Evolutionary conservation across 2,329 filamentous ascomycete genomes (phyloP).

Genomic region (Calonectria pteridis): DNA sequence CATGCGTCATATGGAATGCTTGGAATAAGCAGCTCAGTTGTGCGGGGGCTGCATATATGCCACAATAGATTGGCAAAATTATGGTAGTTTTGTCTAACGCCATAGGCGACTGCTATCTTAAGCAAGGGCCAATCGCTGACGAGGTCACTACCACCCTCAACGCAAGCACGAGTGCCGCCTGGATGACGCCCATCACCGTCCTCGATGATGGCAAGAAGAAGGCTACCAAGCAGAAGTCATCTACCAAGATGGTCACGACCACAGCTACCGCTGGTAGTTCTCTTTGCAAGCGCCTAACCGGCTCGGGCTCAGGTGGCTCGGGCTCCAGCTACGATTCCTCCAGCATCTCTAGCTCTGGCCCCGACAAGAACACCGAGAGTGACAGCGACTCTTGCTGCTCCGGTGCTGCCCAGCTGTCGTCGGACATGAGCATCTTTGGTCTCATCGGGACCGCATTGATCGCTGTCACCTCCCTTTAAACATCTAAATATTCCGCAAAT

Average conservation of each 20-base stretch:
- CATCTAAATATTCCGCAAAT: too few species aligned
- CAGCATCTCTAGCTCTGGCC: background rate
- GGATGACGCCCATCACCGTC: conserved; percentile 41
- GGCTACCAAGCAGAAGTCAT: conserved; percentile 6
- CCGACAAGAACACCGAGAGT: background rate
- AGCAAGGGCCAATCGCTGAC: background rate
- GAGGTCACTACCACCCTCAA: conserved; percentile 26
- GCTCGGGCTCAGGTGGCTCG: background rate
- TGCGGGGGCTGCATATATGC: background rate
- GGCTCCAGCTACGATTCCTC: background rate
- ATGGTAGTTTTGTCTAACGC: background rate
- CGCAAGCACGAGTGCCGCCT: conserved; percentile 22
- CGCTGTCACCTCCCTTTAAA: conserved; percentile 9
- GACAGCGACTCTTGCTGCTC: conserved; percentile 27
- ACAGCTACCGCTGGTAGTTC: background rate
- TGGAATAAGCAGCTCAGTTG: background rate
- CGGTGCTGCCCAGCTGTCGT: background rate
- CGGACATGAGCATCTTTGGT: conserved; percentile 23
- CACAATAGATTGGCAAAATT: background rate
- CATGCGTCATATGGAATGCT: background rate
- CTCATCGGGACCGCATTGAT: conserved; percentile 21
- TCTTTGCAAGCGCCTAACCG: background rate
- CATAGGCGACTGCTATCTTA: background rate
- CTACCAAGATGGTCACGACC: conserved; percentile 26
- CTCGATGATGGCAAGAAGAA: conserved; percentile 23